Evolutionary conservation across 768 basidiomycete species (phyloP).

Genomic region (Inosperma sp.): DNA sequence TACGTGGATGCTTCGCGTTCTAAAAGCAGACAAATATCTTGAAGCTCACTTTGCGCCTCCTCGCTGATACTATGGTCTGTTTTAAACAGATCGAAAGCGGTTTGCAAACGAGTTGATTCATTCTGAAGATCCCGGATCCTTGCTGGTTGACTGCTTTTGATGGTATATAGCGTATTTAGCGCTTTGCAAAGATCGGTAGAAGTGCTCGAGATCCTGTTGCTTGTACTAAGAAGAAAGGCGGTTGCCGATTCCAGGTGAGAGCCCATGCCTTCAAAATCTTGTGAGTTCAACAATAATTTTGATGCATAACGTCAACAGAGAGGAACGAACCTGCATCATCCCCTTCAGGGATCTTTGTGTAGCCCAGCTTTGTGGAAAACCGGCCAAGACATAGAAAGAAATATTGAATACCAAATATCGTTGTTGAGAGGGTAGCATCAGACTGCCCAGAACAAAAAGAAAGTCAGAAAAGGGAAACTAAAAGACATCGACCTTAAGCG

Average conservation of each 20-base stretch:
- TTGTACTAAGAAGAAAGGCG: slow-evolving; percentile 2
- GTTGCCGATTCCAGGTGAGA: slow-evolving; percentile 7
- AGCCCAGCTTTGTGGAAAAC: neutral
- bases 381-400: slow-evolving; percentile 3
- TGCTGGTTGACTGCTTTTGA: slow-evolving; percentile 10
- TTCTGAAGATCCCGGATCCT: slow-evolving; percentile 8
- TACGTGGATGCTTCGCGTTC: neutral
- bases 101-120: slow-evolving; percentile 14
- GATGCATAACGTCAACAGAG: too few relatives aligned
- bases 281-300: too few relatives aligned
- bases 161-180: neutral
- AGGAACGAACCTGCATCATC: neutral
- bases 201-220: slow-evolving; percentile 8
- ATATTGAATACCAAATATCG: slow-evolving; percentile 4
- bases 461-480: neutral
- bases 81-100: neutral
- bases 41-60: neutral
- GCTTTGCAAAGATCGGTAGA: slow-evolving; percentile 6
- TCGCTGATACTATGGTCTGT: neutral
- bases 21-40: neutral
- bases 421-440: slow-evolving; percentile 16
- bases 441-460: slow-evolving; percentile 9
- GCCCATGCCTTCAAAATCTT: neutral
- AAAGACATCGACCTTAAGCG: neutral
- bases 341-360: neutral